Evolutionary conservation across 768 basidiomycete genomes (phyloP).

Genomic region (Agrocybe chaxingu): DNA sequence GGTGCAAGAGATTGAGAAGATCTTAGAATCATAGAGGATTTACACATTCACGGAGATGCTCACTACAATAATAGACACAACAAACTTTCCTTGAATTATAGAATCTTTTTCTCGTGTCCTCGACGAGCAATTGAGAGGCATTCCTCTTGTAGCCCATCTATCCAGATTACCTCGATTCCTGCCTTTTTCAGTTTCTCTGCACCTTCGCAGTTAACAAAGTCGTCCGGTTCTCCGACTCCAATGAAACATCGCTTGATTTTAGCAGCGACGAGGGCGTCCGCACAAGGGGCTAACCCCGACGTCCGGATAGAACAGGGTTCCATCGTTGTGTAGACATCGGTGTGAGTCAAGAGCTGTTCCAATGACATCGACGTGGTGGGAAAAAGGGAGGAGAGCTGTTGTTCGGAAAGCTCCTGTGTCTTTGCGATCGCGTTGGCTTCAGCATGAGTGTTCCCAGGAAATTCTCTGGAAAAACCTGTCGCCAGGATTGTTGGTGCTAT

Average conservation of each 20-base stretch:
- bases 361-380: conserved; percentile 32
- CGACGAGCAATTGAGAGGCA: conserved; percentile 80
- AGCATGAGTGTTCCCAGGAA: conserved; percentile 93
- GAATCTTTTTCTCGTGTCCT: conserved; percentile 30
- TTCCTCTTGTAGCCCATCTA: conserved; percentile 69
- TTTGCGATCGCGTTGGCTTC: conserved; percentile 92
- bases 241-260: conserved; percentile 76
- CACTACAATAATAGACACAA: not conserved
- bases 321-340: conserved; percentile 91
- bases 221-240: conserved; percentile 87
- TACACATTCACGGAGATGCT: not conserved
- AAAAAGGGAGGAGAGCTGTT: conserved; percentile 43
- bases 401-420: conserved; percentile 40
- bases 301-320: conserved; percentile 93
- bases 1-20: conserved; percentile 13
- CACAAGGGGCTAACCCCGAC: conserved; percentile 84
- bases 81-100: not conserved
- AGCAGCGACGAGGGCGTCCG: conserved; percentile 75
- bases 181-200: conserved; percentile 65
- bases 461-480: conserved; percentile 86
- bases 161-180: conserved; percentile 74
- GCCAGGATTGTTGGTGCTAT: conserved; percentile 54
- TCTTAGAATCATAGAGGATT: conserved; percentile 10
- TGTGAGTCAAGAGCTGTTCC: conserved; percentile 49
- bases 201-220: conserved; percentile 94